Base-by-base conservation (phyloP, 352 stramenopile genomes). In the Phytophthora litchii region DNA sequence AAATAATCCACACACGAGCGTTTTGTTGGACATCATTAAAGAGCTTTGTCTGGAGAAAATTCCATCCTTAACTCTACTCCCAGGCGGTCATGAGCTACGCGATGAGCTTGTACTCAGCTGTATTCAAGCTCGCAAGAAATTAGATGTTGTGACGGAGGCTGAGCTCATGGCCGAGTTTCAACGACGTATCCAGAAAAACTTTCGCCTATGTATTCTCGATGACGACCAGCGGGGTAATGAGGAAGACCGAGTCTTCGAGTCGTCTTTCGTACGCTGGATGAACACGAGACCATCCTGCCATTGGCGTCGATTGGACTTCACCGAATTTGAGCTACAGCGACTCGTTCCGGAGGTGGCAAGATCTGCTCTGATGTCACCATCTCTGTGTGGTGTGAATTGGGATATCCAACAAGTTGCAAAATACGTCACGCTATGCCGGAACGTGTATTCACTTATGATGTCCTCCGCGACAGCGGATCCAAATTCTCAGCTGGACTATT, bases 181-280 rank as follows among this genome's bases (percentile, higher is more conserved):
- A 10, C 45, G 54, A 6, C 60, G 64, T 8, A 35, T 86, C 3
- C 57, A 67, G 20, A 45, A 64, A 13, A 81, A 88, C 25, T 36
- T 89, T 7, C 77, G 80, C 3, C 20, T 89, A 0, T 84, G 72
- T 12, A 35, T 89, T 13, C 51, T 84, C 5, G 54, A 67, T 14
- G 57, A 67, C 5, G 23, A 34, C 10, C 29, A 34, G 7, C 1
- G 4, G 31, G 43, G 7, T 6, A 21, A 48, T 0, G 31, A n/a
- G 13, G 37, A 41, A 19, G 25, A 16, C 6, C 29, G 29, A 34
- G 29, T 11, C 29, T 34, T 11, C 2, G 29, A 11, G 6, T 20
- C 3, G 4, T 9, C 14, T 12, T 43, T 64, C 1, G 4, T 72
- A 34, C 17, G 16, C 4, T 67, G 52, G 64, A 44, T 76, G 29